Evolutionary conservation across 2,329 filamentous ascomycete genomes (phyloP).

Genomic region (Ophiostoma tasmaniense): DNA sequence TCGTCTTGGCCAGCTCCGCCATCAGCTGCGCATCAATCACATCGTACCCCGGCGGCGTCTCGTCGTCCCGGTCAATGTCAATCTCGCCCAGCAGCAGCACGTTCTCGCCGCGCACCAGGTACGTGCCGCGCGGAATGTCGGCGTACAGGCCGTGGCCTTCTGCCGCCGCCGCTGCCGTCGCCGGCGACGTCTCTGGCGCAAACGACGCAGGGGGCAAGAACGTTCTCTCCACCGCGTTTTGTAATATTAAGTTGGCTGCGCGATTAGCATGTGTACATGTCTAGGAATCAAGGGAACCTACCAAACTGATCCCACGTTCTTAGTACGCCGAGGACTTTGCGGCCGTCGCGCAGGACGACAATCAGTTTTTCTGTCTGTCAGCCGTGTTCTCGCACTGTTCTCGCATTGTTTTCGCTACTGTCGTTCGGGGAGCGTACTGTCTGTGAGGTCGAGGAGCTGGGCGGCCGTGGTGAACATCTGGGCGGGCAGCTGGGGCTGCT

Average conservation of each 20-base stretch:
- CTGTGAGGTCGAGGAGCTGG: constrained; percentile 88
- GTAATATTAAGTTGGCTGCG: constrained; percentile 84
- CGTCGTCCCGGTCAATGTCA: constrained; percentile 91
- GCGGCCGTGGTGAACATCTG: constrained; percentile 99
- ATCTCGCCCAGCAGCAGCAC: constrained; percentile 94
- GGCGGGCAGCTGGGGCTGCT: constrained; percentile 61
- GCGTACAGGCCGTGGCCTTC: constrained; percentile 56
- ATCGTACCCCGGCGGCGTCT: constrained; percentile 62
- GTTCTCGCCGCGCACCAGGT: constrained; percentile 91
- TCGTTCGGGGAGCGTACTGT: constrained; percentile 59
- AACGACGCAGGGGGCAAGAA: constrained; percentile 51
- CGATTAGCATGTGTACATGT: neutral
- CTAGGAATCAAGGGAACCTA: constrained; percentile 29
- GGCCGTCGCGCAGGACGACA: constrained; percentile 81
- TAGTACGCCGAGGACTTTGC: constrained; percentile 86
- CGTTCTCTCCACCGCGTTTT: constrained; percentile 83
- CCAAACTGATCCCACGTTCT: constrained; percentile 98
- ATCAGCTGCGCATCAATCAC: constrained; percentile 43
- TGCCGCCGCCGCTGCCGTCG: constrained; percentile 26
- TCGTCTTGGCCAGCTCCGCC: constrained; percentile 62
- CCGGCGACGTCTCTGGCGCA: constrained; percentile 26
- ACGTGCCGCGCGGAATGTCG: constrained; percentile 78
- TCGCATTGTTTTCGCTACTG: neutral
- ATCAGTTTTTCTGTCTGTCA: constrained; percentile 73
- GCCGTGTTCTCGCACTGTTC: neutral